Evolutionary conservation across 1,284 basidiomycete genomes (phyloP).

Genomic region (Omphalotus olearius): DNA sequence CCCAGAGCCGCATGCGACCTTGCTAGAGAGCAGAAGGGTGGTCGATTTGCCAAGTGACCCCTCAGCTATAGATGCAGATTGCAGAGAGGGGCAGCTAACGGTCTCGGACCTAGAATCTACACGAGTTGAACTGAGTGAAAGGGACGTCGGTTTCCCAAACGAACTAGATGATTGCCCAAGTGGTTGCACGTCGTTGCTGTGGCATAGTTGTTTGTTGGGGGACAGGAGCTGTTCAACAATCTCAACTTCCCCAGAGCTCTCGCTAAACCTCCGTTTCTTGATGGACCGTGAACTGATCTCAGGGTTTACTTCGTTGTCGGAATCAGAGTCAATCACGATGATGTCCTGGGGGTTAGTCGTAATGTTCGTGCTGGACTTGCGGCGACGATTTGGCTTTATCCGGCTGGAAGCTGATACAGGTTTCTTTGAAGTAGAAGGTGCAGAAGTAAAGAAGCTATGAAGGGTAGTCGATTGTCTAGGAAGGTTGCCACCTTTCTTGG

Average conservation of each 20-base stretch:
- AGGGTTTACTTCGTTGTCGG: conserved; percentile 36
- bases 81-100: neutral
- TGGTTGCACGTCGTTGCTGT: neutral
- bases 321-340: conserved; percentile 59
- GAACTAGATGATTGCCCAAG: neutral
- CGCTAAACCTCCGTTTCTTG: conserved; percentile 19
- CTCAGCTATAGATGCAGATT: neutral
- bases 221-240: conserved; percentile 24
- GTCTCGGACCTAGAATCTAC: neutral
- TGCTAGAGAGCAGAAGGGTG: conserved; percentile 18
- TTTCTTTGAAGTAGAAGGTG: conserved; percentile 12
- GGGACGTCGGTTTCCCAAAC: conserved; percentile 6
- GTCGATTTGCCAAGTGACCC: conserved; percentile 26
- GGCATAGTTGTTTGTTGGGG: neutral
- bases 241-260: conserved; percentile 27
- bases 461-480: conserved; percentile 15
- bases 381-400: conserved; percentile 5
- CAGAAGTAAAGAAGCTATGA: conserved; percentile 18
- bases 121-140: neutral
- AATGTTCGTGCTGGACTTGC: conserved; percentile 6
- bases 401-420: conserved; percentile 6
- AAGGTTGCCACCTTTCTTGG: conserved; percentile 4
- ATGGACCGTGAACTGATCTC: neutral
- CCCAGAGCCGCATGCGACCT: neutral
- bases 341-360: conserved; percentile 31